Base-by-base conservation (phyloP, 1,139 yeast genomes). In the Wickerhamomyces sp. region DNA sequence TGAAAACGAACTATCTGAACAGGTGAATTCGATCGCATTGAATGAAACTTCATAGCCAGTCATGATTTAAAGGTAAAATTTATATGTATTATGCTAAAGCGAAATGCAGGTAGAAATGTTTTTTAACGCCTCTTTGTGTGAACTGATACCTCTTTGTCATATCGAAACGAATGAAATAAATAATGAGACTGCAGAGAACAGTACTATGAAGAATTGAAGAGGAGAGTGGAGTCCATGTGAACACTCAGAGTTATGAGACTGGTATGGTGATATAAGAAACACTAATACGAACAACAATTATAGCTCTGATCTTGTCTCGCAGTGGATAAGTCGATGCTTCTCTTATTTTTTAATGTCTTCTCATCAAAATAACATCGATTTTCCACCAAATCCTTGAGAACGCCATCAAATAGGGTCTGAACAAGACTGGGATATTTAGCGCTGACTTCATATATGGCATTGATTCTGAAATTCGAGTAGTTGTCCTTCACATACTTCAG, bases 381-480 rank as follows among this genome's bases (percentile, higher is more conserved):
- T 34, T 58, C 58, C 18, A 58, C 62, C 6, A 58, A 49, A 40
- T 57, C 61, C 34, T 52, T 50, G 18, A 58, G 49, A 4, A 58
- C 46, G 10, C 50, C 45, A 34, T 57, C 61, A 42, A 58, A 57
- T 30, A 58, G 47, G 2, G 59, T 59, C 42, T 54, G 51, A 1
- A 56, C 60, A 32, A 57, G 42, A 18, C 52, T 56, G 10, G 54
- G 51, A 39, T 55, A 59, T 49, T 56, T 61, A 7, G 64, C 65
- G 48, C 65, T 63, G 15, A 64, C 66, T 50, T 65, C 67, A 47
- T 61, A 65, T 9, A 61, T 59, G 2, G 65, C 65, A 39, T 58
- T 57, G 34, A 65, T 57, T 40, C 54, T 54, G 15, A 61, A 51
- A 6, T 46, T 51, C 7, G 54, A 42, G 35, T 58, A 57, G 14